These are phyloP conservation scores for Leishmania guyanensis DNA, from an alignment of 208 protist genomes.

Conservation along the genomic window DNA sequence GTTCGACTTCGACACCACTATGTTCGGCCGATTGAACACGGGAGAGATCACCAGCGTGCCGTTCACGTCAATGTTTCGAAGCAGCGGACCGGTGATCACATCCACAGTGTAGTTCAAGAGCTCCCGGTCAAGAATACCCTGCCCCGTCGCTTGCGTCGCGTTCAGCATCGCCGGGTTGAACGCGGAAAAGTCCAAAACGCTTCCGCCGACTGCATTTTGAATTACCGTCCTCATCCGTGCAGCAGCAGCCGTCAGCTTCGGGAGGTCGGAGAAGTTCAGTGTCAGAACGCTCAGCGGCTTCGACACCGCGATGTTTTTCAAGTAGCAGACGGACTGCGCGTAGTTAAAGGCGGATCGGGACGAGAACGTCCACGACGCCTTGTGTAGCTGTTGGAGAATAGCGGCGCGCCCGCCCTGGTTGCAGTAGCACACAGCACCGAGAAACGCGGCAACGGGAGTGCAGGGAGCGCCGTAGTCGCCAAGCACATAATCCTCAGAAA, in stretches of 20 bases:
- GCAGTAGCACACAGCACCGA: conserved; percentile 47
- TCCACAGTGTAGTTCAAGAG: conserved; percentile 11
- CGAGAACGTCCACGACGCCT: background rate
- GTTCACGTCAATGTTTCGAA: background rate
- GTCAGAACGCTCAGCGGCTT: background rate
- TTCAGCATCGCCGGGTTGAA: background rate
- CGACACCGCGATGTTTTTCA: background rate
- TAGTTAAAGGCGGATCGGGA: background rate
- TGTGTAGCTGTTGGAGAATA: background rate
- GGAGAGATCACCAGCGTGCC: background rate
- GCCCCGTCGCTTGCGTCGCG: background rate
- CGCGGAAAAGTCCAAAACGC: background rate
- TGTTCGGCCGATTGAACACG: background rate
- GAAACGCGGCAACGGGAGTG: background rate
- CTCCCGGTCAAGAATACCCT: conserved; percentile 7
- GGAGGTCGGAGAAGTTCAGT: background rate
- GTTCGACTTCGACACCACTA: background rate
- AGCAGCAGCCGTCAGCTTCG: background rate
- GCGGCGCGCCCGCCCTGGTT: conserved; percentile 25
- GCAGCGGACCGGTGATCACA: conserved; percentile 6
- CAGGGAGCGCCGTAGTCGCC: conserved; percentile 60
- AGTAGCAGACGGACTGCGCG: conserved; percentile 9
- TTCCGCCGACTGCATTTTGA: background rate
- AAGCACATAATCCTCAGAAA: conserved; percentile 53
- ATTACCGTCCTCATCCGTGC: background rate